A percentile compares a stretch with the other conserved stretches of the same genome.
These are phyloP conservation scores for Zygotorulaspora mrakii DNA, from an alignment of 1,139 yeast species.

Conservation along the genomic window DNA sequence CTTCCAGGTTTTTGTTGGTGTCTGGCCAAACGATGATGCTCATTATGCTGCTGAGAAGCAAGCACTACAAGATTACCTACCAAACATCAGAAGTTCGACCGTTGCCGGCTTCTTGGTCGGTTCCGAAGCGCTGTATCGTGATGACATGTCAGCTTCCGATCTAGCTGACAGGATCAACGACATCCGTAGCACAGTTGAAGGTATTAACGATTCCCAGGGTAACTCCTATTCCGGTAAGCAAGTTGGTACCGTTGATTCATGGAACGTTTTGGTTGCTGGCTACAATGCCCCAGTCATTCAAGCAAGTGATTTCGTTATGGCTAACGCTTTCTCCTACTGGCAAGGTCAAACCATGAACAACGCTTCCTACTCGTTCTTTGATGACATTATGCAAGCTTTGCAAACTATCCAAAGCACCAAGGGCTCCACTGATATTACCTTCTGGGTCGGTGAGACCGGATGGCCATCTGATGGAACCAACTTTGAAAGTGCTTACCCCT, in stretches of 20 bases:
- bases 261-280: constrained; percentile 88
- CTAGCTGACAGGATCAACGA: constrained; percentile 62
- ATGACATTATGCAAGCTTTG: constrained; percentile 94
- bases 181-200: constrained; percentile 52
- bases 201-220: constrained; percentile 75
- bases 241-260: constrained; percentile 93
- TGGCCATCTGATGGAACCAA: constrained; percentile 91
- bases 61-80: constrained; percentile 67
- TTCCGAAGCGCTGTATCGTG: constrained; percentile 88
- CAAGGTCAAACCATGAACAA: constrained; percentile 85
- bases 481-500: constrained; percentile 62
- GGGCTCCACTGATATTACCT: constrained; percentile 77
- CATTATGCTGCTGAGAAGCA: constrained; percentile 67
- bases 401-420: constrained; percentile 79
- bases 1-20: constrained; percentile 71
- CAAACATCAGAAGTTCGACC: constrained; percentile 61
- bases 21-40: constrained; percentile 84
- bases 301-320: constrained; percentile 79
- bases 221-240: constrained; percentile 64
- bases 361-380: constrained; percentile 85
- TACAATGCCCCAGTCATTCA: constrained; percentile 62
- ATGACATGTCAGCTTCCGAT: constrained; percentile 64
- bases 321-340: constrained; percentile 98
- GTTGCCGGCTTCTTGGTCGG: constrained; percentile 79
- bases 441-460: constrained; percentile 98